These are phyloP conservation scores for Ampelomyces quisqualis DNA, from an alignment of 2,329 filamentous ascomycete genomes.

Conservation along the genomic window DNA sequence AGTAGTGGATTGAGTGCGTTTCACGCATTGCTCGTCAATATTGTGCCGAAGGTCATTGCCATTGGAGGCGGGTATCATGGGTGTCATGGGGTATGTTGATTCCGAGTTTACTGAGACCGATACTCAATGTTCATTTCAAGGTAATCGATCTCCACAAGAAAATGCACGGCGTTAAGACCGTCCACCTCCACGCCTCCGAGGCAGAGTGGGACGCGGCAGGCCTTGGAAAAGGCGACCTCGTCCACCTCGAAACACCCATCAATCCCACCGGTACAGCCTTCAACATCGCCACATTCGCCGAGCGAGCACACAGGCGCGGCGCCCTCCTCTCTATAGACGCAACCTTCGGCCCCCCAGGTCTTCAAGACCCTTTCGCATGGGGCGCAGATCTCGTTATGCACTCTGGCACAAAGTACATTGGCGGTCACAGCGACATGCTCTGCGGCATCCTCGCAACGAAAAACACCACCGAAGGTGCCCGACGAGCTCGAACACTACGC, in stretches of 20 bases:
- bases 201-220: conserved; percentile 62
- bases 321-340: conserved; percentile 82
- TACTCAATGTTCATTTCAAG: background rate
- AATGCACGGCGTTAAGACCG: conserved; percentile 70
- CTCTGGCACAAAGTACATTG: conserved; percentile 92
- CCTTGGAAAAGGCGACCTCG: conserved; percentile 74
- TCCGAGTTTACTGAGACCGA: background rate
- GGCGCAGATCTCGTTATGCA: conserved; percentile 91
- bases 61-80: conserved; percentile 90
- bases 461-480: conserved; percentile 31
- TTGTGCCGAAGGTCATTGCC: conserved; percentile 80
- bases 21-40: conserved; percentile 79
- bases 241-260: conserved; percentile 90
- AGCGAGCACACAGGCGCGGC: conserved; percentile 68
- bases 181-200: conserved; percentile 60
- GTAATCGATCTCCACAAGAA: conserved; percentile 71
- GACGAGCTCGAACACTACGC: conserved; percentile 54
- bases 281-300: conserved; percentile 69
- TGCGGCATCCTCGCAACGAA: conserved; percentile 77
- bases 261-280: conserved; percentile 86
- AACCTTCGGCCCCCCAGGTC: conserved; percentile 87
- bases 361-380: conserved; percentile 79
- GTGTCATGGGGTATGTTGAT: conserved; percentile 66
- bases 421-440: conserved; percentile 90
- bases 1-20: conserved; percentile 83